Evolutionary conservation across 805 yeast species (phyloP), one percentile per base, ranked within the genome.

Genomic region (Alloascoidea hylecoeti): DNA sequence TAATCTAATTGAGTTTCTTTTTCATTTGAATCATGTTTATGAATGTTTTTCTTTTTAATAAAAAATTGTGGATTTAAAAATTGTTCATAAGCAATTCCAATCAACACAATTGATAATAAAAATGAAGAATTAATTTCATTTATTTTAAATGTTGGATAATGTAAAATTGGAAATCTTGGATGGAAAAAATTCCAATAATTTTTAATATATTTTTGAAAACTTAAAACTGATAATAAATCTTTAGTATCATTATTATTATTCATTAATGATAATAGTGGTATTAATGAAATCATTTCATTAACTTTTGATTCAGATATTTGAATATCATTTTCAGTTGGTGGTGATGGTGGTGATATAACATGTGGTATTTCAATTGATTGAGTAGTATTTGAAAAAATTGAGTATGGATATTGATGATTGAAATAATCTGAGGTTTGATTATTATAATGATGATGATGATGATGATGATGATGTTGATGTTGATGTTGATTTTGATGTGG

Each of bases 131-230:
- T 71, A 0, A 71, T 57, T 1, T 50, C 48, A 15, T 55, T 51
- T 1, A 79, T 68, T 33, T 57, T 60, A 42, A 77, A 78, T 3
- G 81, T 66, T 2, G 79, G 76, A 37, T 61, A 60, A 49, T 76
- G 84, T 17, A 77, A 52, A 30, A 76, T 60, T 2, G 80, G 68
- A 42, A 70, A 72, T 44, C 75, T 70, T 0, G 75, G 71, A 47
- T 75, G 78, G 47, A 72, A 75, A 12, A 65, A 61, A 28, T 57
- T 55, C 84, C 84, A 77, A 49, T 72, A 77, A 18, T 43, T 40
- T 3, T 42, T 40, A 36, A 54, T 44, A 39, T 47, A 53, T 9
- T 35, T 17, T 47, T 56, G 43, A 23, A 23, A 23, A n/a, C 13
- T n/a, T n/a, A n/a, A n/a, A n/a, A 23, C 30, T n/a, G 30, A 23